Conservation (phyloP, 202 grass and related monocot species). For the Dendrocalamus latiflorus region DNA sequence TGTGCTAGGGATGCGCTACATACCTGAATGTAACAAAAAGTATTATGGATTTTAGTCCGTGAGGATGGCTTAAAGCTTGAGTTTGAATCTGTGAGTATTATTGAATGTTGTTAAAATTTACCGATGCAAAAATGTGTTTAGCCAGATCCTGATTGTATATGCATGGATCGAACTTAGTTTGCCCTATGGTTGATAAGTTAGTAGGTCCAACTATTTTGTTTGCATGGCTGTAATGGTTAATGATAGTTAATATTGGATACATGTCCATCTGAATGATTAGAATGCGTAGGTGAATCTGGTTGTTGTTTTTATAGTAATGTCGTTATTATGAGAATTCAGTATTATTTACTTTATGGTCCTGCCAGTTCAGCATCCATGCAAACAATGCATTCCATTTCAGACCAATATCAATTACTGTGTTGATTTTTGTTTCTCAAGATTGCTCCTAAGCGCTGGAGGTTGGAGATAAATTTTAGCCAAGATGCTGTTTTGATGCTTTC, state of each 20-base stretch:
- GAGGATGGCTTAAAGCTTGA: neutral
- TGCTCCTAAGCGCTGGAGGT: no score
- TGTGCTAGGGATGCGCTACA: neutral
- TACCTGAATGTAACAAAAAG: neutral
- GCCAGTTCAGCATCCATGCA: no score
- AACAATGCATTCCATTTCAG: no score
- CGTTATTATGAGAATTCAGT: no score
- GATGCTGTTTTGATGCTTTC: no score
- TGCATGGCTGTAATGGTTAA: neutral
- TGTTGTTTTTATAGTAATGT: no score
- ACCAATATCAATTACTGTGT: no score
- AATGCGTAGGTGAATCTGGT: no score
- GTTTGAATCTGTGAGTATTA: neutral
- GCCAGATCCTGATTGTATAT: neutral
- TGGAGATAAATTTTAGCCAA: no score
- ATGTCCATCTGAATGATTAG: no score
- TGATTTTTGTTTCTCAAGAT: no score
- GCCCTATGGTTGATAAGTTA: neutral
- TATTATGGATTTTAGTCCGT: neutral
- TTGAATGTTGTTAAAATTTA: neutral
- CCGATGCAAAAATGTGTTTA: neutral
- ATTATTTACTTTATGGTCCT: no score
- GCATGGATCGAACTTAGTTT: neutral
- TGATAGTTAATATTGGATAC: neutral
- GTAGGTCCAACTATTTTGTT: neutral